phyloP scores from a whole-genome alignment of 768 basidiomycete species.

The Scleroderma bovista region DNA sequence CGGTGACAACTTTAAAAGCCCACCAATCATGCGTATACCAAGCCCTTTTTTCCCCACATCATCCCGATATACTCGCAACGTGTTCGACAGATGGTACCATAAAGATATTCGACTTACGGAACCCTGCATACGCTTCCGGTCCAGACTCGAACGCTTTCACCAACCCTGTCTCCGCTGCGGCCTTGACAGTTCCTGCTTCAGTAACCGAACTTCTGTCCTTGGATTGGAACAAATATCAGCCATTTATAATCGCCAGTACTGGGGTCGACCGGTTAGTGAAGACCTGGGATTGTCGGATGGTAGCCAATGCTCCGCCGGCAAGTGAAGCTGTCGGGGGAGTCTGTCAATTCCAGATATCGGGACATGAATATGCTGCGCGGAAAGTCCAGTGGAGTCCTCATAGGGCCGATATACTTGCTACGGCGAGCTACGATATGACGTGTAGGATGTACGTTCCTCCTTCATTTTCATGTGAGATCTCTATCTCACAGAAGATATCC shows the following conservation, averaged over 20 bases:
- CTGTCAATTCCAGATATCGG: slow-evolving; percentile 66
- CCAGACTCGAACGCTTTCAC: slow-evolving; percentile 54
- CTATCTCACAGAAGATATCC: slow-evolving; percentile 1
- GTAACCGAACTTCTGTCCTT: slow-evolving; percentile 72
- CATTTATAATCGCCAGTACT: slow-evolving; percentile 68
- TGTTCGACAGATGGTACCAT: slow-evolving; percentile 86
- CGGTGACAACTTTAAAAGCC: slow-evolving; percentile 76
- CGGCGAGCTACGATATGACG: slow-evolving; percentile 91
- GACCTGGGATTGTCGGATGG: slow-evolving; percentile 88
- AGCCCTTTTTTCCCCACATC: slow-evolving; percentile 89
- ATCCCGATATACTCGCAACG: slow-evolving; percentile 73
- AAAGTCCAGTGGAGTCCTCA: slow-evolving; percentile 90
- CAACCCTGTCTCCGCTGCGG: slow-evolving; percentile 62
- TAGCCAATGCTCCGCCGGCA: slow-evolving; percentile 46
- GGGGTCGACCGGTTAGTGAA: slow-evolving; percentile 74
- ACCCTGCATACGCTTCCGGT: slow-evolving; percentile 52
- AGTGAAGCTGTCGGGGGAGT: slow-evolving; percentile 57
- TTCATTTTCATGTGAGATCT: background rate
- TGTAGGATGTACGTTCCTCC: slow-evolving; percentile 70
- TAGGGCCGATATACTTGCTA: slow-evolving; percentile 61
- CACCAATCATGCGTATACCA: slow-evolving; percentile 86
- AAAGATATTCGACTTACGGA: slow-evolving; percentile 74
- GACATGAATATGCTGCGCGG: slow-evolving; percentile 88
- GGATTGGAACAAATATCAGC: slow-evolving; percentile 93
- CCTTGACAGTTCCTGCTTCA: slow-evolving; percentile 73